Evolutionary conservation across 2,329 filamentous ascomycete species (phyloP).

Genomic region (Calonectria crousiana): DNA sequence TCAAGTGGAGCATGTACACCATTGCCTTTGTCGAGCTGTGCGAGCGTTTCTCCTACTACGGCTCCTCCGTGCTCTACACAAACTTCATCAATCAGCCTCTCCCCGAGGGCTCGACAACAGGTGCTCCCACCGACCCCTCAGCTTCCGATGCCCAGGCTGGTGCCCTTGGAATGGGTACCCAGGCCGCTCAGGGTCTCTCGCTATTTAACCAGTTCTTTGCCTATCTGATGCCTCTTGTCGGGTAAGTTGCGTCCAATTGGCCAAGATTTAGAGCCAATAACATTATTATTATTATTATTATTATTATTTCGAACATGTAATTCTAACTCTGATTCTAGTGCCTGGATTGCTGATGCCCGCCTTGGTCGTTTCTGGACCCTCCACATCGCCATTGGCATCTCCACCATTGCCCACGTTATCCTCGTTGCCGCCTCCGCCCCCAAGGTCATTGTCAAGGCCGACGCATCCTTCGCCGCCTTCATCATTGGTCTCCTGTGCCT

Average conservation of each 20-base stretch:
- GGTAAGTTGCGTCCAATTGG: conserved; percentile 54
- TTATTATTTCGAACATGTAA: neutral
- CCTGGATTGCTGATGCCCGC: conserved; percentile 75
- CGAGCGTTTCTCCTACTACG: conserved; percentile 85
- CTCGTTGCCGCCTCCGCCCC: conserved; percentile 76
- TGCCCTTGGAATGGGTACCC: conserved; percentile 70
- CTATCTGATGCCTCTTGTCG: conserved; percentile 69
- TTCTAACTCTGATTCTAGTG: conserved; percentile 45
- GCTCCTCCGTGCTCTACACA: conserved; percentile 75
- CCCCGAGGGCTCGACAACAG: conserved; percentile 66
- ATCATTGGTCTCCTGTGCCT: conserved; percentile 72
- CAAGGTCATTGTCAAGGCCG: conserved; percentile 67
- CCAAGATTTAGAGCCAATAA: neutral
- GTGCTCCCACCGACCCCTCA: conserved; percentile 53
- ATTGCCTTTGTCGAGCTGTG: conserved; percentile 81
- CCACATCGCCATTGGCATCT: conserved; percentile 73
- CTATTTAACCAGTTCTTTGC: conserved; percentile 73
- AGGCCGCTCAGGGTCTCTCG: conserved; percentile 62
- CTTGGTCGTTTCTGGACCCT: conserved; percentile 81
- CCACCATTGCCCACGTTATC: conserved; percentile 75
- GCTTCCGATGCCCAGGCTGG: conserved; percentile 53
- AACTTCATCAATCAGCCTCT: conserved; percentile 72
- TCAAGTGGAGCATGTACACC: conserved; percentile 75
- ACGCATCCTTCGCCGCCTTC: conserved; percentile 73
- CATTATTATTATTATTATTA: too few relatives aligned